Percentiles rank a stretch among this genome's conserved stretches.
Conservation (phyloP, 345 rosid species). For the Erysimum cheiranthoides region DNA sequence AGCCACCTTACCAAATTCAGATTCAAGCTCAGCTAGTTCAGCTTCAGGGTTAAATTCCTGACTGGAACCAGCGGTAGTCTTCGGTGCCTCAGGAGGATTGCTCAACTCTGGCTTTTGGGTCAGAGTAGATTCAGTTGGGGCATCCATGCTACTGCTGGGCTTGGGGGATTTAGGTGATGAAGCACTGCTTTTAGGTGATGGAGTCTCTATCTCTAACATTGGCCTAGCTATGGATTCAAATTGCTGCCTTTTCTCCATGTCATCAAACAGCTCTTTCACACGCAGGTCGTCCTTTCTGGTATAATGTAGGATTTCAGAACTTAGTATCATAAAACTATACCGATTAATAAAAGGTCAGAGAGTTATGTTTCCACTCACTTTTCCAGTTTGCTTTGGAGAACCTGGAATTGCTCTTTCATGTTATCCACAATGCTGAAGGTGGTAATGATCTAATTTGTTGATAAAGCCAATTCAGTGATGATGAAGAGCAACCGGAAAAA, state of each 20-base stretch:
- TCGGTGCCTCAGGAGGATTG: conserved; percentile 41
- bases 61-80: conserved; percentile 39
- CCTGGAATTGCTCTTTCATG: conserved; percentile 82
- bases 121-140: conserved; percentile 41
- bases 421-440: conserved; percentile 93
- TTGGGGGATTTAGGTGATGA: conserved; percentile 45
- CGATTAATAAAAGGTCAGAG: neutral
- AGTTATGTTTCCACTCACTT: conserved; percentile 53
- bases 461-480: conserved; percentile 21
- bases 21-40: conserved; percentile 88
- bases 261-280: conserved; percentile 76
- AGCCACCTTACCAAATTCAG: conserved; percentile 83
- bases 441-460: conserved; percentile 68
- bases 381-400: conserved; percentile 55
- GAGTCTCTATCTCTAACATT: conserved; percentile 72
- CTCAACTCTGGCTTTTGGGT: conserved; percentile 48
- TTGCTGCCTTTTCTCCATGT: conserved; percentile 73
- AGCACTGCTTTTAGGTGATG: conserved; percentile 47
- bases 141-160: conserved; percentile 41
- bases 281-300: conserved; percentile 72
- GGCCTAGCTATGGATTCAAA: conserved; percentile 93
- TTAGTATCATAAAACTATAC: conserved; percentile 11
- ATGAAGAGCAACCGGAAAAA: conserved; percentile 3
- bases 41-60: conserved; percentile 58
- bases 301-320: conserved; percentile 11